These are phyloP conservation scores for Didymella keratinophila DNA, from an alignment of 2,329 filamentous ascomycete genomes.

Conservation along the genomic window DNA sequence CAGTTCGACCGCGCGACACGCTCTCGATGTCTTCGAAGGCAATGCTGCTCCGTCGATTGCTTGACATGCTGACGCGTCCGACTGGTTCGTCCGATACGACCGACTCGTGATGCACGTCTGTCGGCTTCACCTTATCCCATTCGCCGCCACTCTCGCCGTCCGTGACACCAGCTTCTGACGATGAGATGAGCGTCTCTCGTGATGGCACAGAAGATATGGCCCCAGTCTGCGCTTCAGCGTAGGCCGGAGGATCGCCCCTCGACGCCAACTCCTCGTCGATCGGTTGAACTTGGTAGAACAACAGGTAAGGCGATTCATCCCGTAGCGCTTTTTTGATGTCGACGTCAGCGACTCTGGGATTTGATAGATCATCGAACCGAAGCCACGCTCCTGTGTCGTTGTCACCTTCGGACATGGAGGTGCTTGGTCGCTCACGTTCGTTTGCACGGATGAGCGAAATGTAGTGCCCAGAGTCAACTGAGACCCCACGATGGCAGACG, in stretches of 20 bases:
- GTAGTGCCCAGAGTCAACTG: conserved; percentile 90
- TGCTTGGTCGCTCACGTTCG: conserved; percentile 50
- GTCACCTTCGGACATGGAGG: conserved; percentile 50
- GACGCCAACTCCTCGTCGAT: conserved; percentile 72
- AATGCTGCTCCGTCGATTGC: conserved; percentile 51
- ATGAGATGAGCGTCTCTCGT: conserved; percentile 39
- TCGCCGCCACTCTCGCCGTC: conserved; percentile 32
- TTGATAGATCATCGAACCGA: conserved; percentile 86
- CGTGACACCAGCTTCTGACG: conserved; percentile 9
- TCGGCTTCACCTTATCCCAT: conserved; percentile 31
- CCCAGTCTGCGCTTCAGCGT: conserved; percentile 46
- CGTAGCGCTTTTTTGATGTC: conserved; percentile 80
- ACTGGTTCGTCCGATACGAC: conserved; percentile 31
- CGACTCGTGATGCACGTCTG: conserved; percentile 27
- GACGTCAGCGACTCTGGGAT: conserved; percentile 75
- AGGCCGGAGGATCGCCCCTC: conserved; percentile 51
- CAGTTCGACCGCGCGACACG: conserved; percentile 43
- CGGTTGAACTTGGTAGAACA: conserved; percentile 95
- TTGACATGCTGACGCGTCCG: conserved; percentile 49
- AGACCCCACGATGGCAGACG: conserved; percentile 88
- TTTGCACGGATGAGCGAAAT: conserved; percentile 82
- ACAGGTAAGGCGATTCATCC: conserved; percentile 89
- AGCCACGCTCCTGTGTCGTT: conserved; percentile 70
- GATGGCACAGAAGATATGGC: conserved; percentile 36
- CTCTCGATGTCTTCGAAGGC: conserved; percentile 51